Evolutionary conservation across 495 filamentous ascomycete species (phyloP), one percentile per base, ranked within the genome.

Genomic region (Aspergillus carlsbadensis): DNA sequence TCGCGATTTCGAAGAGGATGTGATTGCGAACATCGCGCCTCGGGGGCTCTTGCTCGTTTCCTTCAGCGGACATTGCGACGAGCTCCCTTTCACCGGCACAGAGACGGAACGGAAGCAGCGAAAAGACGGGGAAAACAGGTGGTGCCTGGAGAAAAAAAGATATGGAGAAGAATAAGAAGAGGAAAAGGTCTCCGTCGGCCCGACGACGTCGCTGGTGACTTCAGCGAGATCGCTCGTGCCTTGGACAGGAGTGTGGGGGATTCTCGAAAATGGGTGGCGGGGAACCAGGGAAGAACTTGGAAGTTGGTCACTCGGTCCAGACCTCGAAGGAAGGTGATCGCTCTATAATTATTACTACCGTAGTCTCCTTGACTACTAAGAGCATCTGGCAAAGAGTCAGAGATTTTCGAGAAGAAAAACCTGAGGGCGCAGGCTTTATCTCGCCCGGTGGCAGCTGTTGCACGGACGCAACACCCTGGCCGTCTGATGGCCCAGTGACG

Each of bases 1-100:
- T 98, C 29, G 94, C 92, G 56, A 97, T 76, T 75, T 98, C 94
- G 63, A 98, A 98, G 45, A 98, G 86, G 66, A 90, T 76, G 64
- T 92, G 89, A 65, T 89, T 88, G 71, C 80, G 84, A 41, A 91
- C 82, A 75, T 92, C 89, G 65, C 89, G 73, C 63, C 70, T 72
- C 44, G 73, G 68, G 29, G 73, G 68, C 34, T 79, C 77, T 46
- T 59, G 46, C 10, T 64, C 72, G 44, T 65, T 68, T 37, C 66
- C 70, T 52, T 72, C 70, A 43, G 57, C 54, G 42, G 70, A 64
- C 66, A 70, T 73, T 18, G 49, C 46, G 22, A 51, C 42, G 34
- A 22, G 21, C 13, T 41, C 11, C 26, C 33, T 24, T 10, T 18
- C 22, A 21, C 31, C n/a, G 45, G 24, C 48, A 15, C 42, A 50